Conservation (phyloP, 306 rosid species). For the Ziziphus jujuba region DNA sequence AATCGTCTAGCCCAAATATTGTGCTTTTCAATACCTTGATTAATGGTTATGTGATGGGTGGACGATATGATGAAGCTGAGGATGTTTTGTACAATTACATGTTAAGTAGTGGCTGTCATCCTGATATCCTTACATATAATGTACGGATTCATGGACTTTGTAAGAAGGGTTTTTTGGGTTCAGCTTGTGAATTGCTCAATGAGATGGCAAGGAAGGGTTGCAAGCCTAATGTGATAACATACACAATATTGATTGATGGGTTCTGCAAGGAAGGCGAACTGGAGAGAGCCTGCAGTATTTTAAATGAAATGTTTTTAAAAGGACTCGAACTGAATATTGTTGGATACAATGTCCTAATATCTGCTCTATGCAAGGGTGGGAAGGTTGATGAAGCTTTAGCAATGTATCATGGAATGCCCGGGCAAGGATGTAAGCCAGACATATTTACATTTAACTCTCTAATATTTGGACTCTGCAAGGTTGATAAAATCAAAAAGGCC, state of each 20-base stretch:
- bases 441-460: constrained; percentile 72
- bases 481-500: constrained; percentile 65
- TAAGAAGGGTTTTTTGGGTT: constrained; percentile 64
- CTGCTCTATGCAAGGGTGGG: constrained; percentile 59
- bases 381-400: constrained; percentile 60
- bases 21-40: constrained; percentile 70
- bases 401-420: constrained; percentile 58
- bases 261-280: constrained; percentile 69
- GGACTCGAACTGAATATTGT: constrained; percentile 67
- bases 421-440: constrained; percentile 83
- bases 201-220: constrained; percentile 64
- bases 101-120: constrained; percentile 54
- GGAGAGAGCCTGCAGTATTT: constrained; percentile 56
- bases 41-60: constrained; percentile 70
- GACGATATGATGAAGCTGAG: constrained; percentile 71
- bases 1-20: constrained; percentile 58
- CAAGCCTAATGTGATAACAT: constrained; percentile 75
- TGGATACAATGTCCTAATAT: constrained; percentile 77
- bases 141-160: constrained; percentile 74
- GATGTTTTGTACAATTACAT: constrained; percentile 50
- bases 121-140: constrained; percentile 79
- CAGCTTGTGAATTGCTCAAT: constrained; percentile 62
- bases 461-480: constrained; percentile 70
- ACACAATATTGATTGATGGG: constrained; percentile 70
- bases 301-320: constrained; percentile 66